Conservation (phyloP, 805 yeast species). For the Yarrowia sp. region DNA sequence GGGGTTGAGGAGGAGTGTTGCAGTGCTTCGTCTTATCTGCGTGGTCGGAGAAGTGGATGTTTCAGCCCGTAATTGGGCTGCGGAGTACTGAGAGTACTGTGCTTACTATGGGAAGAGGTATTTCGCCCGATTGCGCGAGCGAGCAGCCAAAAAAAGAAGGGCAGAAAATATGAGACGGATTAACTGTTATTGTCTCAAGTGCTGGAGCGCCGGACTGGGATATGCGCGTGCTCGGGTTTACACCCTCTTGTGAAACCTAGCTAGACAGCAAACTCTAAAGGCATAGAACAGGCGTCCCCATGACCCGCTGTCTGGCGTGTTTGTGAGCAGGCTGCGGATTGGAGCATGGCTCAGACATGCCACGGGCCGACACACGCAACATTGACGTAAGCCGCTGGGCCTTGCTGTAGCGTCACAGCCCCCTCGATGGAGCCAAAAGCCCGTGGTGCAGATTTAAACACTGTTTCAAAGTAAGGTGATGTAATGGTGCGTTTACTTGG, state of each 20-base stretch:
- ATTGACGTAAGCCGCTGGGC: not conserved
- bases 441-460: not conserved
- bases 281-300: constrained; percentile 1
- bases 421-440: constrained; percentile 1
- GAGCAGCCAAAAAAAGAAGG: no score
- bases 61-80: no score
- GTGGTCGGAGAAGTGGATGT: no score
- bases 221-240: not conserved
- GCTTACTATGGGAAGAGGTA: no score
- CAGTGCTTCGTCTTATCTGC: no score
- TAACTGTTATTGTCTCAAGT: constrained; percentile 12
- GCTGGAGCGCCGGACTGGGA: not conserved
- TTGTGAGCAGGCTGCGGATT: not conserved
- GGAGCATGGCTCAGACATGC: not conserved
- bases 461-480: constrained; percentile 3
- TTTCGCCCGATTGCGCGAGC: not conserved
- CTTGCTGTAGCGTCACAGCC: not conserved
- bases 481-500: not conserved
- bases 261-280: no score
- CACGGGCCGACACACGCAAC: not conserved
- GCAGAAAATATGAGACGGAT: no score
- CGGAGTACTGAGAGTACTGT: no score
- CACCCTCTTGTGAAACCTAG: no score
- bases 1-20: no score
- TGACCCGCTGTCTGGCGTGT: not conserved